Percentiles rank a stretch among this genome's conserved stretches.
phyloP scores from a whole-genome alignment of 768 basidiomycete species.

The Gautieria morchelliformis region DNA sequence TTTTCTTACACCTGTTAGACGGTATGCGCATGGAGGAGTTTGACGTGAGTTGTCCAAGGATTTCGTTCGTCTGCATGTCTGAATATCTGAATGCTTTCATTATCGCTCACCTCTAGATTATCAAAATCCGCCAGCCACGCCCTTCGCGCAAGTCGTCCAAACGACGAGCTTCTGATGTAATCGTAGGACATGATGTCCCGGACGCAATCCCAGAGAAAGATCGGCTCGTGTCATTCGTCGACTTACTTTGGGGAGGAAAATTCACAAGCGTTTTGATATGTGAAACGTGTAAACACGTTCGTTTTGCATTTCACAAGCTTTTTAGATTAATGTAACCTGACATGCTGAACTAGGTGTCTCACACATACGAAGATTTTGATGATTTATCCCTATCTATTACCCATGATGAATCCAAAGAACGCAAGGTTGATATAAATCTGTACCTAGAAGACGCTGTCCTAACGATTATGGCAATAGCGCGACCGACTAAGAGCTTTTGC shows the following conservation, averaged over 20 bases:
- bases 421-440: conserved; percentile 33
- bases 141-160: conserved; percentile 34
- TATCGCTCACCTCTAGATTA: conserved; percentile 42
- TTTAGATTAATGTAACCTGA: no score
- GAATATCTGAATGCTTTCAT: not conserved
- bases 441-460: not conserved
- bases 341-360: conserved; percentile 37
- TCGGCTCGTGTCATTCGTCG: conserved; percentile 61
- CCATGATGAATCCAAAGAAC: conserved; percentile 61
- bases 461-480: conserved; percentile 25
- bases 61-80: not conserved
- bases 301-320: conserved; percentile 9
- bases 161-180: conserved; percentile 16
- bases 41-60: conserved; percentile 44
- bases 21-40: conserved; percentile 92
- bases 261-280: conserved; percentile 90
- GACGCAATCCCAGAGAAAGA: conserved; percentile 31
- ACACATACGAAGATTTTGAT: conserved; percentile 89
- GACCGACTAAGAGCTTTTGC: conserved; percentile 71
- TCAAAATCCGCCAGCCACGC: conserved; percentile 61
- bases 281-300: conserved; percentile 83
- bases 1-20: conserved; percentile 80
- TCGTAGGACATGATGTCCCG: not conserved
- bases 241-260: conserved; percentile 85
- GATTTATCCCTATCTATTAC: conserved; percentile 88